Percentiles rank a stretch among this genome's conserved stretches.
Conservation (phyloP, 1,284 basidiomycete genomes). For the Apiotrichum domesticum region DNA sequence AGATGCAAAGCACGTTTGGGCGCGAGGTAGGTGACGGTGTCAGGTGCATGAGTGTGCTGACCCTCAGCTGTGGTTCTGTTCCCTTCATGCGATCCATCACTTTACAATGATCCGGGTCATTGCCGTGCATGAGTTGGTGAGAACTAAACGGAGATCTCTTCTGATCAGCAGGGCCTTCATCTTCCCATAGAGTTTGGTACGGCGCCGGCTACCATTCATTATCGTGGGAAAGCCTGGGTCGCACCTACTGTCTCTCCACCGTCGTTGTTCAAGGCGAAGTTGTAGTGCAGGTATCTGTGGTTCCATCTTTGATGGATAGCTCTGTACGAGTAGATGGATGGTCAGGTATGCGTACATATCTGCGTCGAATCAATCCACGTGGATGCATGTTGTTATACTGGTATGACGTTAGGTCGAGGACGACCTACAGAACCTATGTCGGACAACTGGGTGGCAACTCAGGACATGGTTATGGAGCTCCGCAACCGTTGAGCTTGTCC, state of each 20-base stretch:
- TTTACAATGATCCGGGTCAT: constrained; percentile 44
- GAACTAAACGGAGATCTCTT: neutral
- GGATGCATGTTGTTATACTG: too few species aligned
- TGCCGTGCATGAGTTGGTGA: constrained; percentile 43
- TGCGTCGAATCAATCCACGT: too few species aligned
- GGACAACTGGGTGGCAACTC: too few species aligned
- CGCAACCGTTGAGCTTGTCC: too few species aligned
- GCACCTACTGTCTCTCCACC: constrained; percentile 7
- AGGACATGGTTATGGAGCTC: too few species aligned
- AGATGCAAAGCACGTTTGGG: constrained; percentile 33
- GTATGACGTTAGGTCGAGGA: too few species aligned
- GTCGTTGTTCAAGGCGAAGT: constrained; percentile 11
- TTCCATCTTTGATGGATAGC: too few species aligned
- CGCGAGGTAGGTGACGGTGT: constrained; percentile 31
- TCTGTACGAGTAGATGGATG: too few species aligned
- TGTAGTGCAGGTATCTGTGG: constrained; percentile 1
- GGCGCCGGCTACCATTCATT: constrained; percentile 40
- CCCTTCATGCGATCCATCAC: constrained; percentile 43
- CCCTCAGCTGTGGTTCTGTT: constrained; percentile 41
- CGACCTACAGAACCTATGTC: too few species aligned
- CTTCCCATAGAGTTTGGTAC: constrained; percentile 43
- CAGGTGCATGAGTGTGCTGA: neutral
- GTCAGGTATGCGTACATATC: too few species aligned
- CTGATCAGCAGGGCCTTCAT: constrained; percentile 24
- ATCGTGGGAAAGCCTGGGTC: constrained; percentile 22